Evolutionary conservation across 768 basidiomycete genomes (phyloP).

Genomic region (Cystoderma amianthinum): DNA sequence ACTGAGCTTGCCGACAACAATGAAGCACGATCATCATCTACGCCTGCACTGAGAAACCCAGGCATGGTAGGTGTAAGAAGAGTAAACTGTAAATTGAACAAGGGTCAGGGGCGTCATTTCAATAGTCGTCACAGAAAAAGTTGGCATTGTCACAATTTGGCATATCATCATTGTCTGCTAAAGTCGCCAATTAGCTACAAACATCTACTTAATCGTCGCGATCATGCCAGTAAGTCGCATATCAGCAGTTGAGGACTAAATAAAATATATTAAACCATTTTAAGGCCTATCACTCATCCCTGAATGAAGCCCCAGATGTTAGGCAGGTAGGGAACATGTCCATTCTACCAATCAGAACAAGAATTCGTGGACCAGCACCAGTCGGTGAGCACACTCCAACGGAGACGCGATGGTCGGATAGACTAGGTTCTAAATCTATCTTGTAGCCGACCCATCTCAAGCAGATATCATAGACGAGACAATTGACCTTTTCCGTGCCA

Average conservation of each 20-base stretch:
- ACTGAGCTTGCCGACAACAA: conserved; percentile 37
- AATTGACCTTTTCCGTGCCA: conserved; percentile 94
- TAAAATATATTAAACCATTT: conserved; percentile 7
- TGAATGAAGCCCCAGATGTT: conserved; percentile 80
- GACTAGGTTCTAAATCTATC: too few relatives aligned
- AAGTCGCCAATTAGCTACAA: conserved; percentile 23
- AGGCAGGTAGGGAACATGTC: conserved; percentile 86
- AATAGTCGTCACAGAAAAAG: too few relatives aligned
- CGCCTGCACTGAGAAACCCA: conserved; percentile 19
- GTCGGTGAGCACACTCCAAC: conserved; percentile 44
- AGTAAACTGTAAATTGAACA: too few relatives aligned
- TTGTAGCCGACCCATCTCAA: conserved; percentile 66
- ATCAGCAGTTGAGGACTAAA: too few relatives aligned
- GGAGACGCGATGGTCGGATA: too few relatives aligned
- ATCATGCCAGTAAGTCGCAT: conserved; percentile 49
- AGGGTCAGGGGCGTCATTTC: too few relatives aligned
- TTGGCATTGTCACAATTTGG: too few relatives aligned
- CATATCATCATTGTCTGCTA: too few relatives aligned
- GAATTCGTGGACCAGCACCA: conserved; percentile 89
- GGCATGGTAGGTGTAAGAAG: conserved; percentile 23
- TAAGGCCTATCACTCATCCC: conserved; percentile 93
- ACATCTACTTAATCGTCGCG: conserved; percentile 14
- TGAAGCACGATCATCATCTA: conserved; percentile 42
- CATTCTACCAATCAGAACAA: conserved; percentile 86
- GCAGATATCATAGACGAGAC: conserved; percentile 95